Evolutionary conservation across 169 alveolate genomes (phyloP).

Genomic region (Eimeria acervulina): DNA sequence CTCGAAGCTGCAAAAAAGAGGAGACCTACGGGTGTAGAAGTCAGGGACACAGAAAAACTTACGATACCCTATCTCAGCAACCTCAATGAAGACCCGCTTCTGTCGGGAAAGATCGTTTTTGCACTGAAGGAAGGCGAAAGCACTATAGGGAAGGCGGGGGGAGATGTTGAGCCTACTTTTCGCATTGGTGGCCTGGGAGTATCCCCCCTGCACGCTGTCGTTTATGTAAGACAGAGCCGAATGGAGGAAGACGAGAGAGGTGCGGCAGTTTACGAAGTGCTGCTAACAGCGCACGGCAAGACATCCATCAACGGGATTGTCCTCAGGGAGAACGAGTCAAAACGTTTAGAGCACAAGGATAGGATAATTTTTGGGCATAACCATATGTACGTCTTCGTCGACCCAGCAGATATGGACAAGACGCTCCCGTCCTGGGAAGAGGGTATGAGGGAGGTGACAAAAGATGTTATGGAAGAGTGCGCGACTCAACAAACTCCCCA

Average conservation of each 20-base stretch:
- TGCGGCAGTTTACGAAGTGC: constrained; percentile 48
- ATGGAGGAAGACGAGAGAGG: background rate
- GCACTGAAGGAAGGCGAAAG: constrained; percentile 86
- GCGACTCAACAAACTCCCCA: constrained; percentile 12
- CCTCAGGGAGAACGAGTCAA: constrained; percentile 22
- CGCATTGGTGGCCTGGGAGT: constrained; percentile 82
- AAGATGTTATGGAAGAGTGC: constrained; percentile 69
- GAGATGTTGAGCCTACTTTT: constrained; percentile 66
- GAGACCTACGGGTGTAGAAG: constrained; percentile 86
- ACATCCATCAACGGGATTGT: constrained; percentile 75
- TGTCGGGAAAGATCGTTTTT: constrained; percentile 89
- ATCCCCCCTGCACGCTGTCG: constrained; percentile 42
- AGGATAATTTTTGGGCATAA: constrained; percentile 81
- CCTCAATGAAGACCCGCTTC: constrained; percentile 94
- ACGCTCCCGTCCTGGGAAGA: constrained; percentile 83
- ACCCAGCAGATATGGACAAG: constrained; percentile 78
- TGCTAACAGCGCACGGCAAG: constrained; percentile 74
- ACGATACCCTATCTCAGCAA: constrained; percentile 89
- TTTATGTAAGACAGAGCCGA: background rate
- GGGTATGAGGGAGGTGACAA: constrained; percentile 83
- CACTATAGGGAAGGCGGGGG: constrained; percentile 91
- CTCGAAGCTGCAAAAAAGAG: constrained; percentile 70
- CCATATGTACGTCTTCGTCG: constrained; percentile 77
- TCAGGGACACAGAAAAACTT: constrained; percentile 82
- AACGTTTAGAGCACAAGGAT: constrained; percentile 50